phyloP scores from a whole-genome alignment of 495 filamentous ascomycete species.

The Penicillium goetzii region DNA sequence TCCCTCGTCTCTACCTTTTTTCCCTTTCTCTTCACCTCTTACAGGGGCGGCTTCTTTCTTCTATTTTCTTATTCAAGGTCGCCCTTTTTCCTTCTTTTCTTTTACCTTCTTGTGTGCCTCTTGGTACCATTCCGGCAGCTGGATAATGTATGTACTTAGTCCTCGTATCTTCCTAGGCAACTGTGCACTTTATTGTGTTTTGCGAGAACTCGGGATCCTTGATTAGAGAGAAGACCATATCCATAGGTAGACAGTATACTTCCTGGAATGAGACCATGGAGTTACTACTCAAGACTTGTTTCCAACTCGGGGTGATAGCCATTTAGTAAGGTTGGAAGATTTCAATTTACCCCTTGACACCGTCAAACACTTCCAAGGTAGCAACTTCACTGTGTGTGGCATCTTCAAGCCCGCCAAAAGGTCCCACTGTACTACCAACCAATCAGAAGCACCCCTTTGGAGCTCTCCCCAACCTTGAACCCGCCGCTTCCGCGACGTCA shows the following conservation, averaged over 20 bases:
- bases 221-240: background rate
- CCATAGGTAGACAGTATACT: background rate
- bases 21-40: slow-evolving; percentile 18
- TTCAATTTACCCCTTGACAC: too few species aligned
- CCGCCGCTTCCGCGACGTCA: slow-evolving; percentile 46
- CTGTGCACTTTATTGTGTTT: slow-evolving; percentile 20
- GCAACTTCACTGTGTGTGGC: background rate
- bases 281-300: background rate
- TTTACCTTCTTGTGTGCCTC: slow-evolving; percentile 40
- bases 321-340: too few species aligned
- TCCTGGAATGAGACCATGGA: background rate
- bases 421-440: slow-evolving; percentile 24
- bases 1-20: slow-evolving; percentile 15
- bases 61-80: slow-evolving; percentile 20
- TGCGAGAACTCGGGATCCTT: slow-evolving; percentile 5
- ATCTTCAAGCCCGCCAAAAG: background rate
- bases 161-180: slow-evolving; percentile 34
- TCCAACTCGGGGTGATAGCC: too few species aligned
- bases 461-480: slow-evolving; percentile 41
- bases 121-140: slow-evolving; percentile 40
- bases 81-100: slow-evolving; percentile 32
- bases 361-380: background rate
- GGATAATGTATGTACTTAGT: slow-evolving; percentile 55
- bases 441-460: slow-evolving; percentile 34
- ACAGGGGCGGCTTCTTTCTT: slow-evolving; percentile 18